Percentiles rank a stretch among this genome's conserved stretches.
phyloP scores from a whole-genome alignment of 768 basidiomycete species.

The Mycena kentingensis region DNA sequence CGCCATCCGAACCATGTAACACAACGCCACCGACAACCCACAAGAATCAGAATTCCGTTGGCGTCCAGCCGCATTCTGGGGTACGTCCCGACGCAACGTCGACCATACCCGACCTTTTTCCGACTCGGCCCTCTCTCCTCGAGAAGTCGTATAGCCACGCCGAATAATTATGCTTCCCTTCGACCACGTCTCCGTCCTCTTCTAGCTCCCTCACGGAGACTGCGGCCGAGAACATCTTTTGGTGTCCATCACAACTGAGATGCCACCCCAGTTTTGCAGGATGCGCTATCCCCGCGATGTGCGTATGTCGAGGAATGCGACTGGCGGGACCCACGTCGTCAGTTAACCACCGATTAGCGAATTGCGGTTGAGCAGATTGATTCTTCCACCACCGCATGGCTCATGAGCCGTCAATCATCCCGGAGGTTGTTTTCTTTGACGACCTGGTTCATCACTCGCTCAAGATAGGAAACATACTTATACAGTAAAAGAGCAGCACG shows the following conservation, averaged over 20 bases:
- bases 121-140: background rate
- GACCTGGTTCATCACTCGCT: too few relatives aligned
- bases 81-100: background rate
- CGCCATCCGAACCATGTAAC: conserved; percentile 49
- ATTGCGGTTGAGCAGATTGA: background rate
- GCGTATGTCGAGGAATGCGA: conserved; percentile 1
- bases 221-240: too few relatives aligned
- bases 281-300: background rate
- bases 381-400: background rate
- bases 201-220: too few relatives aligned
- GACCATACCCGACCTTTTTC: too few relatives aligned
- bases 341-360: background rate
- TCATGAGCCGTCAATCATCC: too few relatives aligned
- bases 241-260: too few relatives aligned
- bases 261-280: background rate
- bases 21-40: conserved; percentile 2
- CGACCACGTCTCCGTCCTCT: background rate
- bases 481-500: too few relatives aligned
- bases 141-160: conserved; percentile 3
- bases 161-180: conserved; percentile 2
- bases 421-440: too few relatives aligned
- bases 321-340: background rate
- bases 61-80: background rate
- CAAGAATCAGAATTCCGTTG: background rate
- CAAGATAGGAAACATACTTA: too few relatives aligned